These are phyloP conservation scores for Eucommia ulmoides DNA, from an alignment of 257 asterid genomes.

Conservation along the genomic window DNA sequence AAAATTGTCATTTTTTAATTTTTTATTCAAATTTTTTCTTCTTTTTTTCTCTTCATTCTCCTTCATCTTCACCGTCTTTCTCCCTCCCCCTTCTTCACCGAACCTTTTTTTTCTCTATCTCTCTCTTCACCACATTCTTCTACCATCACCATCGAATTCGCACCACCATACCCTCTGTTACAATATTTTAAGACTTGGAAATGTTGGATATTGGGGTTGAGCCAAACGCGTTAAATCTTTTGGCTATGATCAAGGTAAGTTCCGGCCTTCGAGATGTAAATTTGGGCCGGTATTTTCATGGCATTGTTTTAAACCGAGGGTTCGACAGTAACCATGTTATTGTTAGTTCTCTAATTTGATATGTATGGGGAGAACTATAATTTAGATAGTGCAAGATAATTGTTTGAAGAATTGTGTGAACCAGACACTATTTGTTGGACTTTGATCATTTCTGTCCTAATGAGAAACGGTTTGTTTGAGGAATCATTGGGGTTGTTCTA, in stretches of 20 bases:
- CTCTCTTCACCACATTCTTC: no score
- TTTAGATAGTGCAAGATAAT: constrained; percentile 19
- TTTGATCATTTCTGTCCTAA: constrained; percentile 52
- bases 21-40: no score
- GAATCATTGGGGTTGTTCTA: constrained; percentile 52
- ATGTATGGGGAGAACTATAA: constrained; percentile 61
- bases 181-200: no score
- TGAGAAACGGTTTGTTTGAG: constrained; percentile 52
- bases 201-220: constrained; percentile 42
- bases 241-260: constrained; percentile 61
- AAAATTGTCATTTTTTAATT: no score
- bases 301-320: constrained; percentile 39
- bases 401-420: constrained; percentile 68
- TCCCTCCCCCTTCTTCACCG: no score
- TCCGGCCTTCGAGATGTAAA: constrained; percentile 31
- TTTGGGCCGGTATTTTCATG: constrained; percentile 52
- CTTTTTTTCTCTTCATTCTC: no score
- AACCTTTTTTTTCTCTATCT: no score
- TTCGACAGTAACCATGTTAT: constrained; percentile 43
- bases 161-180: no score
- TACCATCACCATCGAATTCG: no score
- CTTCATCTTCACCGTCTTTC: no score
- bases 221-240: constrained; percentile 50
- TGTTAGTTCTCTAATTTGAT: constrained; percentile 58
- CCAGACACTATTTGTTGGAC: constrained; percentile 81